Base-by-base conservation (phyloP, 225 moss, liverwort and hornwort genomes). In the Polytrichum formosum region DNA sequence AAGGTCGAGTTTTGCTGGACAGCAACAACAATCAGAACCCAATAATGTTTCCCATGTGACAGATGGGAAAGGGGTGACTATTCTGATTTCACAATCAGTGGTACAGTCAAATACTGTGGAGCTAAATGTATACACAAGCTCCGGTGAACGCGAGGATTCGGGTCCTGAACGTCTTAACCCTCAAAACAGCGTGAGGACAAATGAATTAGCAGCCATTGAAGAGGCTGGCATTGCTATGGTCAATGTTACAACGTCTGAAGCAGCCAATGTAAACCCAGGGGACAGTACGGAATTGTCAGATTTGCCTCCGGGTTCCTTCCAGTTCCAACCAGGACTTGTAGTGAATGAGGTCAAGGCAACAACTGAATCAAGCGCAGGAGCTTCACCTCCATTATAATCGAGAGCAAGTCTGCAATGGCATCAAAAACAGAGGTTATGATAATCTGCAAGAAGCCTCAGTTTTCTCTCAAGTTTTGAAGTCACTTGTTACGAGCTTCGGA, bases 321-420 rank as follows among this genome's bases (percentile, higher is more conserved):
- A 78, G 73, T 86, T 80, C 20, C 71, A 77, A 56, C 68, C 73
- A 55, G 53, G 80, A 65, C 28, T 72, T 63, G 70, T 46, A 1
- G 60, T 67, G 30, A 53, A 66, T 6, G 72, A 76, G 8, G 28
- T 63, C 58, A 64, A 64, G 54, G 61, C 64, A 20, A 78, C 66
- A 54, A 67, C 67, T 21, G 54, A 63, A 29, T 65, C 33, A 19
- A 7, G 8, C 0, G 18, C 65, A 33, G 33, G 65, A 6, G 29
- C 29, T 5, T 30, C 30, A 18, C 18, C 65, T 65, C 20, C 31
- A 18, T 65, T 65, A 19, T 23, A 30, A 21, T 35, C 1, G 33
- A 46, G 16, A 13, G 46, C 35, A 46, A 65, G 65, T 16, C 6
- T 35, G 30, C 5, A 65, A 19, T 35, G 33, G 13, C 46, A 13